These are phyloP conservation scores for Physcomitrium patens DNA, from an alignment of 225 moss, liverwort and hornwort genomes.

Conservation along the genomic window DNA sequence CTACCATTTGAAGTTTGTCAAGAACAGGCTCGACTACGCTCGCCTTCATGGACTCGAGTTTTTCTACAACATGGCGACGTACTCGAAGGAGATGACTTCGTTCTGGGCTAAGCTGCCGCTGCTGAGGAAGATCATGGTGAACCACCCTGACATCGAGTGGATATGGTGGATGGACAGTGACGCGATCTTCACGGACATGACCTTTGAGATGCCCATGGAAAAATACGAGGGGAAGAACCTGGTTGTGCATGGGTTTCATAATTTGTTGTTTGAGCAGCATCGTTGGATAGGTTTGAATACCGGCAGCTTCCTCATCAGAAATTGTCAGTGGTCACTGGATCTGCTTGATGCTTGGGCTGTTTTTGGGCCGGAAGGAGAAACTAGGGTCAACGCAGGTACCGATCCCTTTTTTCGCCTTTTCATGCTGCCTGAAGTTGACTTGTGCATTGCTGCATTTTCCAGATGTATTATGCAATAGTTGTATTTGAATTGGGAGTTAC, in stretches of 20 bases:
- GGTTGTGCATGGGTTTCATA: conserved; percentile 64
- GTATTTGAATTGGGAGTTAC: not conserved
- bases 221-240: conserved; percentile 63
- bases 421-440: not conserved
- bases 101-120: conserved; percentile 79
- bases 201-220: conserved; percentile 65
- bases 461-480: not conserved
- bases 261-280: conserved; percentile 52
- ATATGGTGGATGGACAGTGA: conserved; percentile 95
- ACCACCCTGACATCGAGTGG: conserved; percentile 82
- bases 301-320: conserved; percentile 73
- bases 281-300: conserved; percentile 70
- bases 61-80: conserved; percentile 68
- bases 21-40: conserved; percentile 79
- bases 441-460: not conserved
- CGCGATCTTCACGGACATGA: conserved; percentile 75
- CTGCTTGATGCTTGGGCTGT: conserved; percentile 78
- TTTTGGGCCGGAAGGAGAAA: conserved; percentile 52
- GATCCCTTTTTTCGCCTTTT: not conserved
- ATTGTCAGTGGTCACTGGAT: conserved; percentile 87
- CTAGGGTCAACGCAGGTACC: conserved; percentile 49
- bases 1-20: conserved; percentile 65
- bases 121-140: conserved; percentile 70
- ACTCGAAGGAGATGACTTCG: conserved; percentile 58
- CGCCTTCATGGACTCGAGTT: conserved; percentile 74